A percentile compares a stretch with the other conserved stretches of the same genome.
Conservation (phyloP, 345 rosid species). For the Citrus unshiu region DNA sequence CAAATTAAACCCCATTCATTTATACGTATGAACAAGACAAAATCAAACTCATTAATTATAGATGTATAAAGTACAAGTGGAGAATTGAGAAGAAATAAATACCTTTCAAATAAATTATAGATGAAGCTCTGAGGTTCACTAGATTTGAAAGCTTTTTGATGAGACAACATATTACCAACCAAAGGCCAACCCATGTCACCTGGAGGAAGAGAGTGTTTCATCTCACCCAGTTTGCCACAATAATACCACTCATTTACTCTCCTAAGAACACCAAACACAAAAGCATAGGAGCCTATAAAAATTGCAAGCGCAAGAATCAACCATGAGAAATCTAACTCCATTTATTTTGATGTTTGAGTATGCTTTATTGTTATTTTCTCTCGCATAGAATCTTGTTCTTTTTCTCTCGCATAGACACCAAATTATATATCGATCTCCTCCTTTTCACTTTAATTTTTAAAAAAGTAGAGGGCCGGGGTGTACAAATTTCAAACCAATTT, state of each 20-base stretch:
- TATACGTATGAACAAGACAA: too few species aligned
- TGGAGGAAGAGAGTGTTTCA: constrained; percentile 36
- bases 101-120: constrained; percentile 27
- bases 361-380: not conserved
- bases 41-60: too few species aligned
- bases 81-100: not conserved
- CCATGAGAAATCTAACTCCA: constrained; percentile 7
- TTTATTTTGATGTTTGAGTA: not conserved
- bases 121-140: constrained; percentile 41
- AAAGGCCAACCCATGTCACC: constrained; percentile 51
- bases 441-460: too few species aligned
- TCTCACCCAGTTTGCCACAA: constrained; percentile 31
- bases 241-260: constrained; percentile 34
- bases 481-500: too few species aligned
- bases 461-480: too few species aligned
- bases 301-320: constrained; percentile 17
- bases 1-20: not conserved
- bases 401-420: not conserved
- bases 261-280: constrained; percentile 26
- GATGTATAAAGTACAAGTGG: not conserved
- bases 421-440: too few species aligned
- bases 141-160: constrained; percentile 43
- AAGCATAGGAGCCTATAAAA: constrained; percentile 1
- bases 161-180: constrained; percentile 43
- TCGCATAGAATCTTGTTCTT: not conserved